phyloP scores from a whole-genome alignment of 805 yeast genomes.

The Lipomyces orientalis region DNA sequence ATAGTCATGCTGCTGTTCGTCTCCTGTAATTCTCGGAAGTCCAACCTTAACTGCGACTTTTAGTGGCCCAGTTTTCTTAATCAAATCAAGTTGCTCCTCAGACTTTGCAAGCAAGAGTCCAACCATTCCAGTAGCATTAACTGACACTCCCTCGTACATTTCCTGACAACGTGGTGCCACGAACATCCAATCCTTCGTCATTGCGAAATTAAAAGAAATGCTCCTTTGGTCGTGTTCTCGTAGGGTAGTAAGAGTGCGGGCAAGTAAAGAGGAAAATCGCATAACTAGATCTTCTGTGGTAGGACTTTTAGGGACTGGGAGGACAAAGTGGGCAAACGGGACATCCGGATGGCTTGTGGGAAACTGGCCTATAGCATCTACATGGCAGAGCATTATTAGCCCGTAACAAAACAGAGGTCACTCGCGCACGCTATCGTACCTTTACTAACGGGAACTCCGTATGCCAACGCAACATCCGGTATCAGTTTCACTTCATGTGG shows the following conservation, averaged over 20 bases:
- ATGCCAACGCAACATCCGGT: conserved; percentile 51
- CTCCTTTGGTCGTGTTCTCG: conserved; percentile 40
- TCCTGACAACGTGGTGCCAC: conserved; percentile 78
- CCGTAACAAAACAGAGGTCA: neutral
- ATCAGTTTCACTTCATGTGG: conserved; percentile 64
- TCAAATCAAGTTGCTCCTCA: conserved; percentile 55
- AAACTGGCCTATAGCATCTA: conserved; percentile 47
- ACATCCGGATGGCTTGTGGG: conserved; percentile 67
- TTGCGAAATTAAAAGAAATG: conserved; percentile 77
- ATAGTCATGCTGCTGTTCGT: conserved; percentile 37
- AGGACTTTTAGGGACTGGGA: conserved; percentile 58
- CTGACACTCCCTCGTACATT: conserved; percentile 59
- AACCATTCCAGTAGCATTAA: conserved; percentile 80
- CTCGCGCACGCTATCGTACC: conserved; percentile 10
- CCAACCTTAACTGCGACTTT: conserved; percentile 70
- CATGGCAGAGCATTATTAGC: neutral
- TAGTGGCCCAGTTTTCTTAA: conserved; percentile 51
- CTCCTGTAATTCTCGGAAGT: conserved; percentile 51
- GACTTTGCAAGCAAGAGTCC: conserved; percentile 82
- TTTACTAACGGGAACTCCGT: conserved; percentile 17
- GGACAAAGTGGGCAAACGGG: conserved; percentile 81
- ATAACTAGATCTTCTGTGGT: conserved; percentile 67
- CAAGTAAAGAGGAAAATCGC: conserved; percentile 73
- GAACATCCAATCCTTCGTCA: conserved; percentile 85
- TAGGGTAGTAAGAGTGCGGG: conserved; percentile 69